Conservation (phyloP, 2,329 filamentous ascomycete genomes). For the Phialemoniopsis sp. region DNA sequence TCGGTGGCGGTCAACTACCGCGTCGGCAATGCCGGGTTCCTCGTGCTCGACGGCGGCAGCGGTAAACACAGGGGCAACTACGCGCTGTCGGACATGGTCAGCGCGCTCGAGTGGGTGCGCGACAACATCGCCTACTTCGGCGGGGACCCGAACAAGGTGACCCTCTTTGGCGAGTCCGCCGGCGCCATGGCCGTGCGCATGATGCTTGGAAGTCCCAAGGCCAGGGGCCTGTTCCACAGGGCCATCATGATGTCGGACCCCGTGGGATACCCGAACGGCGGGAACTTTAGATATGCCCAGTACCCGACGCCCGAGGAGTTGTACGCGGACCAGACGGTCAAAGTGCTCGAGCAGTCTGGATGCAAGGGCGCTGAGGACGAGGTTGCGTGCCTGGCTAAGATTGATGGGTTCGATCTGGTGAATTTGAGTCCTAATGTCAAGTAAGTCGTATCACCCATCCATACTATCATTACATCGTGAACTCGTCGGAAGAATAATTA, state of each 20-base stretch:
- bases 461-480: too few relatives aligned
- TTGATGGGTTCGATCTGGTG: conserved; percentile 20
- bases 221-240: conserved; percentile 19
- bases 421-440: conserved; percentile 20
- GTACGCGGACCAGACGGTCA: conserved; percentile 12
- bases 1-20: conserved; percentile 37
- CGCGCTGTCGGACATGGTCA: conserved; percentile 32
- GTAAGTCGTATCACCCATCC: too few relatives aligned
- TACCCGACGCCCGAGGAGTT: conserved; percentile 15
- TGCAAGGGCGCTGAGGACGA: conserved; percentile 15
- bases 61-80: conserved; percentile 38
- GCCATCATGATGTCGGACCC: conserved; percentile 23
- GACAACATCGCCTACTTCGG: conserved; percentile 26
- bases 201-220: conserved; percentile 18
- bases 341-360: conserved; percentile 16
- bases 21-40: conserved; percentile 19
- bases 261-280: conserved; percentile 14
- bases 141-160: conserved; percentile 24
- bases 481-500: background rate
- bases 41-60: conserved; percentile 23
- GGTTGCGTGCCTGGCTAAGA: conserved; percentile 17
- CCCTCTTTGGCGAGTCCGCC: conserved; percentile 28
- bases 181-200: conserved; percentile 17
- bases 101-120: conserved; percentile 32
- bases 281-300: conserved; percentile 9